Base-by-base conservation (phyloP, 116 monocot species). In the Zostera marina region DNA sequence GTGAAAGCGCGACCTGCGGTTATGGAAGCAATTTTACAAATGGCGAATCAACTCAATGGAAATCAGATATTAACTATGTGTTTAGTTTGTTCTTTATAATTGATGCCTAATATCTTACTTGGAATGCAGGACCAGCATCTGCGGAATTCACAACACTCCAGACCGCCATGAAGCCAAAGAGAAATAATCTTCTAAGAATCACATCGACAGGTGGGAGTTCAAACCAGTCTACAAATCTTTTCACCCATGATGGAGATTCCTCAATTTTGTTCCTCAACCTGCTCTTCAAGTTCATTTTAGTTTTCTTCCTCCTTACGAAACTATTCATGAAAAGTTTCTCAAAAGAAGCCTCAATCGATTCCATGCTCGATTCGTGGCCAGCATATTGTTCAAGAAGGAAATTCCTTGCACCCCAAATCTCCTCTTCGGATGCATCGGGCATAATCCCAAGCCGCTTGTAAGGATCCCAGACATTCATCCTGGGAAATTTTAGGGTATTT, bases 201-300 rank as follows among this genome's bases (percentile, higher is more conserved):
- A 90, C 66, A 54, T 80, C 90, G 23, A 58, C 42, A 3, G 82
- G 59, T 59, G 96, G 96, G 68, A 83, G 42, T 65, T 98, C 96
- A 7, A 98, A 56, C 70, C 57, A 83, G 41, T 66, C 61, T 12
- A 98, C 60, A 60, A 98, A 64, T 56, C 64, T 85, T 64, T 85
- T 80, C 7, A 90, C 64, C 96, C 96, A 96, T 52, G 90, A 76
- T 52, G 89, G 96, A 4, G 96, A 90, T 52, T 96, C 96, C 63
- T 98, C 86, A n/a, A 98, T 80, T 77, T 77, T 76, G 66, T 85
- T 82, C 66, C 68, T 90, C 67, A 98, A 68, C 63, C 73, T 74
- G 70, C 62, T 98, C 70, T 83, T 98, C 67, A 90, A 58, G 65
- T 98, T 98, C 19, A 98, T 98, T 71, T 98, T 98, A 59, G 81